A percentile compares a stretch with the other conserved stretches of the same genome.
Conservation (phyloP, 2,329 filamentous ascomycete genomes). For the Cordyceps farinosa region DNA sequence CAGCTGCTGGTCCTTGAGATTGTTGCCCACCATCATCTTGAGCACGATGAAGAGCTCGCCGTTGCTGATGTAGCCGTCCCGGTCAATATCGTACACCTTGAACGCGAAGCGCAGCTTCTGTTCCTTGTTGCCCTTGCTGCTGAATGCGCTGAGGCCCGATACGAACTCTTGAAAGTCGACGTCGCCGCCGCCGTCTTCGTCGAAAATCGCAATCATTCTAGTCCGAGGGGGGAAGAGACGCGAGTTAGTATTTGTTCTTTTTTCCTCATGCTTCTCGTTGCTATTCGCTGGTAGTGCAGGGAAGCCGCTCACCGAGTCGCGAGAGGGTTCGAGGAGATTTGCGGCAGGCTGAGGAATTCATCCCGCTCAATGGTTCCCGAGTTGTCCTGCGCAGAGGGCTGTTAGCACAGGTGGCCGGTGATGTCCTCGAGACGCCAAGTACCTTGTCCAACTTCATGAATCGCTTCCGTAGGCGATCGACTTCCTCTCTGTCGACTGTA, state of each 20-base stretch:
- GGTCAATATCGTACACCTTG: conserved; percentile 99
- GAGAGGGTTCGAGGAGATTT: conserved; percentile 96
- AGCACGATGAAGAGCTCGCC: conserved; percentile 98
- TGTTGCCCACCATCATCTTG: conserved; percentile 99
- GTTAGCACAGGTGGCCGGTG: background rate
- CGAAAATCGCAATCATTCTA: conserved; percentile 98
- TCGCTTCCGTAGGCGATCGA: conserved; percentile 89
- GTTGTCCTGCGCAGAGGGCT: conserved; percentile 64
- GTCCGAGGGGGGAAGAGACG: conserved; percentile 15
- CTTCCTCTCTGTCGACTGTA: conserved; percentile 91
- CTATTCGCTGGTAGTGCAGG: background rate
- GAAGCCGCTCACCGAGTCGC: conserved; percentile 69
- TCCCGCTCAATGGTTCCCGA: conserved; percentile 98
- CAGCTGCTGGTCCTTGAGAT: conserved; percentile 96
- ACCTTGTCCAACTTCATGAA: conserved; percentile 99
- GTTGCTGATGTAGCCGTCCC: conserved; percentile 97
- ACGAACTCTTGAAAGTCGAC: conserved; percentile 99
- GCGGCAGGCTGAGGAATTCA: conserved; percentile 93
- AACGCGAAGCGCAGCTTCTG: conserved; percentile 97
- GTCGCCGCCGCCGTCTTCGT: conserved; percentile 95
- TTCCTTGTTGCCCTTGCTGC: conserved; percentile 97
- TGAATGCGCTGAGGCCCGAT: conserved; percentile 90
- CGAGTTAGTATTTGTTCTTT: background rate
- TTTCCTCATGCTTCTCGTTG: background rate
- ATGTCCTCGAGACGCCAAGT: conserved; percentile 19